These are phyloP conservation scores for Didymella pomorum DNA, from an alignment of 2,329 filamentous ascomycete genomes.

Conservation along the genomic window DNA sequence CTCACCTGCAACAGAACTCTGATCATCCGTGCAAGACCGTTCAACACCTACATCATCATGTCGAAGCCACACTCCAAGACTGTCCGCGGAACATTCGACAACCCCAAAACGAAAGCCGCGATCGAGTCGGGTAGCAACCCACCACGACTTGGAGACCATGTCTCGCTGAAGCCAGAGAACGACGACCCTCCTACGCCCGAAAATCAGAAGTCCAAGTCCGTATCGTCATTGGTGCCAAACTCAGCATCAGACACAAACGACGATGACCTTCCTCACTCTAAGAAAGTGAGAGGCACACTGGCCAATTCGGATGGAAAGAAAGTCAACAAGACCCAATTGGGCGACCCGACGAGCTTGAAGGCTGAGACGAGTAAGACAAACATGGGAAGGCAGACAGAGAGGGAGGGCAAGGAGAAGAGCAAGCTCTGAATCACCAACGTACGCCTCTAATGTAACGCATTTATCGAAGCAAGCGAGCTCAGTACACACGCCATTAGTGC, in stretches of 20 bases:
- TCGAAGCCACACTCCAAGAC: constrained; percentile 37
- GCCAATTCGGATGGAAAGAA: constrained; percentile 29
- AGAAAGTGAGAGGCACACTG: constrained; percentile 38
- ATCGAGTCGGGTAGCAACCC: constrained; percentile 24
- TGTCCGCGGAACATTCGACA: constrained; percentile 43
- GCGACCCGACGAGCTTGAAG: constrained; percentile 43
- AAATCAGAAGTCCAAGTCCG: constrained; percentile 8
- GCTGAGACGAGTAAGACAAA: constrained; percentile 37
- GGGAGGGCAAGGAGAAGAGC: constrained; percentile 32
- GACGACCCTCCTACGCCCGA: constrained; percentile 24
- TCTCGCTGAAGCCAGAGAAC: constrained; percentile 32
- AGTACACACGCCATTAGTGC: background rate
- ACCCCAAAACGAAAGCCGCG: constrained; percentile 38
- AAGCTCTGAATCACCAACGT: constrained; percentile 24
- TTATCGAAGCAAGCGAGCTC: background rate
- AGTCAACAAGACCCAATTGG: constrained; percentile 39
- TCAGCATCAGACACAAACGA: constrained; percentile 23
- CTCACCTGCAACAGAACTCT: background rate
- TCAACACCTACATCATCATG: constrained; percentile 13
- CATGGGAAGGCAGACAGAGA: constrained; percentile 28
- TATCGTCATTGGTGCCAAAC: constrained; percentile 16
- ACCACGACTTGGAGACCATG: constrained; percentile 37
- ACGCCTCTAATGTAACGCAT: background rate
- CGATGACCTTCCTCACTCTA: constrained; percentile 32
- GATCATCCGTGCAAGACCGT: background rate